Evolutionary conservation across 1,284 basidiomycete genomes (phyloP), one percentile per base, ranked within the genome.

Genomic region (Microbotryomycetes sp.): DNA sequence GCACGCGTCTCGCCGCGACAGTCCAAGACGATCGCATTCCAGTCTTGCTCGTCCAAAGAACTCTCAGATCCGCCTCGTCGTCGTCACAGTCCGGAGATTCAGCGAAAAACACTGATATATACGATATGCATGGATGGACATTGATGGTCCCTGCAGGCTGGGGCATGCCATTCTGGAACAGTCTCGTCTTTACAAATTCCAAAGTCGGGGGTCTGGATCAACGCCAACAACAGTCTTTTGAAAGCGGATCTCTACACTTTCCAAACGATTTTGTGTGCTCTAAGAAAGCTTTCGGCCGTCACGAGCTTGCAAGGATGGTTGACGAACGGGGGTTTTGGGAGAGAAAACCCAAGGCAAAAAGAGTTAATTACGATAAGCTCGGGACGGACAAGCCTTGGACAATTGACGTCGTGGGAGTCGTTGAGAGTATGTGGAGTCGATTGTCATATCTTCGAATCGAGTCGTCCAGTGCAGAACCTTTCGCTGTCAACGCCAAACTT

Each of bases 91-190:
- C 51, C 6, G 51, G 24, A 13, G 27, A 41, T 3, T 29, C 30
- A 35, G 27, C 56, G 0, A 15, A 64, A 76, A 41, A 62, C 45
- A 59, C 80, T 0, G 35, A 41, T 41, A 18, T 41, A 41, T 18
- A 41, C 18, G 35, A 9, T 41, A 77, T 89, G 31, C 84, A 91
- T 69, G 90, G 91, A 35, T 94, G 87, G 85, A 89, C 85, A 2
- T 76, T 97, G 5, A 78, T 93, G 27, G 75, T 93, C 30, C 91
- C 92, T 1, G 79, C 83, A 1, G 89, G 89, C 9, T 97, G 91
- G 91, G 80, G 82, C 1, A 91, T 91, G 85, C 79, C 90, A 1
- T 89, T 96, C 75, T 83, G 89, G 64, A 81, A 81, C 27, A 91
- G 91, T 0, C 81, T 97, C 47, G 80, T 81, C 7, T 84, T 85